These are phyloP conservation scores for Lactifluus pinguis DNA, from an alignment of 768 basidiomycete genomes.

Conservation along the genomic window DNA sequence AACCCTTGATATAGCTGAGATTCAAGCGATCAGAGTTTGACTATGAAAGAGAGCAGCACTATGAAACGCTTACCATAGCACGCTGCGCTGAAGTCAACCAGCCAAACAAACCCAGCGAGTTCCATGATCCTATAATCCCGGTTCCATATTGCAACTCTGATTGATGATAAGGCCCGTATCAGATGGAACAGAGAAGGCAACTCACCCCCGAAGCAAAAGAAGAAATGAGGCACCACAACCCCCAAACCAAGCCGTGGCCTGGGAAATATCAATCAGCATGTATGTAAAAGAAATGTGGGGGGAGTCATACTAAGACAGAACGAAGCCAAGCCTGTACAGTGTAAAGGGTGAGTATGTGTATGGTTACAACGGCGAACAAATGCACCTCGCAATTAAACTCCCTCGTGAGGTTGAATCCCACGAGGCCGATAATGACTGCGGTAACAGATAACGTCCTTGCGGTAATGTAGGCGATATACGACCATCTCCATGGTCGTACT, in stretches of 20 bases:
- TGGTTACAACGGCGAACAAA: background rate
- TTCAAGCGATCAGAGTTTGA: background rate
- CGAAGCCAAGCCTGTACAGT: slow-evolving; percentile 8
- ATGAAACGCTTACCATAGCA: background rate
- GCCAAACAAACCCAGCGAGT: background rate
- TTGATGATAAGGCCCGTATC: background rate
- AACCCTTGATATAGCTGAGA: slow-evolving; percentile 8
- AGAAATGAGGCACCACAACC: slow-evolving; percentile 7
- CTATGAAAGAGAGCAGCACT: background rate
- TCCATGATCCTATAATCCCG: background rate
- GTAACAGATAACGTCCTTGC: background rate
- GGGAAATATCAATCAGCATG: background rate
- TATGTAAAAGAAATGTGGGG: background rate
- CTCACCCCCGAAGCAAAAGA: slow-evolving; percentile 15
- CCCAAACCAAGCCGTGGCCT: slow-evolving; percentile 8
- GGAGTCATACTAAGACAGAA: slow-evolving; percentile 7
- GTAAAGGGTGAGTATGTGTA: background rate
- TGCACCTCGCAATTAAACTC: slow-evolving; percentile 11
- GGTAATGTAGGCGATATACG: slow-evolving; percentile 7
- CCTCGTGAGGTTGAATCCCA: slow-evolving; percentile 10
- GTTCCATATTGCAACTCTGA: slow-evolving; percentile 16
- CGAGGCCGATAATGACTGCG: slow-evolving; percentile 1
- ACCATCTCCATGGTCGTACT: slow-evolving; percentile 16
- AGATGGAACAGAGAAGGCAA: no score
- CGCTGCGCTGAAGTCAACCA: background rate